Base-by-base conservation (phyloP, 148 eudicot genomes). In the Spergularia marina region DNA sequence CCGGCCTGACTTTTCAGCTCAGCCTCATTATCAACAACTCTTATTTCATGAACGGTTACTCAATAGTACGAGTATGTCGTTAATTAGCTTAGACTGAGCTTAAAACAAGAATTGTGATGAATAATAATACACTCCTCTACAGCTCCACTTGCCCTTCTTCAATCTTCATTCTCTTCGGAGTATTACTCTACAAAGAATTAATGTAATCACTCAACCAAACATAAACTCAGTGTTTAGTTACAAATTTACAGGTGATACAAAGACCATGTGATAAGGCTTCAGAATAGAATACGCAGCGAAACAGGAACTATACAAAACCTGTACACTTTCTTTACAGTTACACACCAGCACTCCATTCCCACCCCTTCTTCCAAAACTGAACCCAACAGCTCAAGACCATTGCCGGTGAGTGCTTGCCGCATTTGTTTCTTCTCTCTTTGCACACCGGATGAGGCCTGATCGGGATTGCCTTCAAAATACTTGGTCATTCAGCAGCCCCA, bases 241-340 rank as follows among this genome's bases (percentile, higher is more conserved):
- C 82, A 80, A 47, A 80, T 59, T 76, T 73, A 49, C 81, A 74
- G 8, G 59, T 12, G 36, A 60, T 57, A 40, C 53, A 71, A 67
- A 71, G 65, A 40, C 49, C 61, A 66, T 62, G 23, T 44, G 14
- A 49, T 44, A 3, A 49, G 13, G 39, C 71, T 49, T 7, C 25
- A 40, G 39, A 41, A 44, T 14, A 14, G 5, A 14, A 52, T 51
- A 20, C 15, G 40, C 68, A 30, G 36, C 76, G 51, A 76, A 76
- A 76, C 69, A 66, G 69, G 73, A 74, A 80, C 66, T 76, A 51
- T 51, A 75, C 79, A 76, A 80, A 76, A 76, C 73, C 79, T 75
- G 79, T 75, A 70, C 79, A 76, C 52, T 47, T 47, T 70, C 41
- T 79, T 53, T 79, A 79, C 78, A 68, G 71, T 61, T 39, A 30